Base-by-base conservation (phyloP, 2,329 filamentous ascomycete genomes). In the Beauveria sp. region DNA sequence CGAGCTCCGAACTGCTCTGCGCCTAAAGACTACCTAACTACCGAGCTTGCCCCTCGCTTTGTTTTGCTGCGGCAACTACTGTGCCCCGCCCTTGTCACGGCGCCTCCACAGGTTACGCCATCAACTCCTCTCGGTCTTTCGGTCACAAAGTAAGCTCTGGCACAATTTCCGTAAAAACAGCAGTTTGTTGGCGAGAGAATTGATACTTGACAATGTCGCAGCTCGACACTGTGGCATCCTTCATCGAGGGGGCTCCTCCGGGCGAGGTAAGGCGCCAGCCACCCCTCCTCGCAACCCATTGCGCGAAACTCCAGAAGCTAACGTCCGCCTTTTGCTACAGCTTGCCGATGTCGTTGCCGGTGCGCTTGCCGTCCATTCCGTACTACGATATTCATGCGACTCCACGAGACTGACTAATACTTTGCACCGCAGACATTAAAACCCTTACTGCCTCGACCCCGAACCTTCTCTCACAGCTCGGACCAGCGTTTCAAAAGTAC, bases 181-280 rank as follows among this genome's bases (percentile, higher is more conserved):
- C 48, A 62, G 60, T 62, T 62, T 51, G 6, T 55, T 63, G 34
- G 62, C 30, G 26, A 16, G 2, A 56, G 5, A 12, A 37, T 43
- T 37, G 16, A 22, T 59, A 20, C 16, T 28, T n/a, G 14, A 50
- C 30, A 56, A 76, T 76, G 74, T 76, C 74, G 43, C 71, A 75
- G 34, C 65, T 76, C 54, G 73, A 76, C 63, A 75, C 68, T 22
- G 80, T 91, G 66, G 89, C 92, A 67, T 88, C 92, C 56, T 99
- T 97, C 75, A 88, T 99, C 66, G 88, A 96, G 79, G 91, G 91
- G 71, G 92, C 94, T 69, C 94, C 94, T 53, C 94, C 94, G 24
- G 94, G 94, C 80, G 94, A 99, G 89, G 93, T 96, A 84, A 69
- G 77, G 10, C 26, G 74, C 66, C 65, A 64, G 64, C 22, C 48